Conservation (phyloP, 75 land plant genomes). For the Gnetum montanum region DNA sequence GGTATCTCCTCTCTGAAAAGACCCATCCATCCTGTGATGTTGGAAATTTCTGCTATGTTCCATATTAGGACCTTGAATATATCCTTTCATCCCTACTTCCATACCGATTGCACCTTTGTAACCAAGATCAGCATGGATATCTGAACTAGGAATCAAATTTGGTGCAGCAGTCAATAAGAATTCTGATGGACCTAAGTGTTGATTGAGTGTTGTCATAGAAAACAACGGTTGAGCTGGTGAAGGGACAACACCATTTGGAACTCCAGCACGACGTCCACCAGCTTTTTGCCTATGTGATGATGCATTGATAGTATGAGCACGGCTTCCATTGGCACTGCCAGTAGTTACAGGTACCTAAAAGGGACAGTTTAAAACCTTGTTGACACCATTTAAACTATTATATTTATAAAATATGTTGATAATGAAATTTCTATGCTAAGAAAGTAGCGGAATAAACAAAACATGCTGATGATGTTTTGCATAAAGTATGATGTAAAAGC, state of each 20-base stretch:
- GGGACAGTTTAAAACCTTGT: too few relatives aligned
- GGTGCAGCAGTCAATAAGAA: neutral
- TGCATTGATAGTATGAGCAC: neutral
- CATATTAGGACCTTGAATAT: constrained; percentile 1
- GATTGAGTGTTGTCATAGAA: neutral
- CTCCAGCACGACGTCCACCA: neutral
- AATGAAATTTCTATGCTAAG: too few relatives aligned
- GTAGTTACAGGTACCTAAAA: neutral
- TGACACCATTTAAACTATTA: too few relatives aligned
- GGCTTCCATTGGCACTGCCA: neutral
- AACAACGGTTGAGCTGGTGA: neutral
- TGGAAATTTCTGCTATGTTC: constrained; percentile 7
- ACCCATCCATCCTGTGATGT: constrained; percentile 4
- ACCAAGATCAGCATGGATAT: neutral
- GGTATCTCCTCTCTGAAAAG: constrained; percentile 6
- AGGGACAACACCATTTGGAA: neutral
- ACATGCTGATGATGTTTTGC: too few relatives aligned
- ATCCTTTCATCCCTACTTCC: constrained; percentile 5
- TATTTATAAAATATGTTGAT: too few relatives aligned
- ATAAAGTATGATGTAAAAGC: too few relatives aligned
- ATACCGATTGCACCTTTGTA: constrained; percentile 2
- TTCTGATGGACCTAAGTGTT: neutral
- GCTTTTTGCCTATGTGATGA: constrained; percentile 6
- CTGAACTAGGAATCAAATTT: constrained; percentile 2
- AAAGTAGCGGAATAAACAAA: too few relatives aligned